These are phyloP conservation scores for Acorus calamus DNA, from an alignment of 106 monocot genomes.

Conservation along the genomic window DNA sequence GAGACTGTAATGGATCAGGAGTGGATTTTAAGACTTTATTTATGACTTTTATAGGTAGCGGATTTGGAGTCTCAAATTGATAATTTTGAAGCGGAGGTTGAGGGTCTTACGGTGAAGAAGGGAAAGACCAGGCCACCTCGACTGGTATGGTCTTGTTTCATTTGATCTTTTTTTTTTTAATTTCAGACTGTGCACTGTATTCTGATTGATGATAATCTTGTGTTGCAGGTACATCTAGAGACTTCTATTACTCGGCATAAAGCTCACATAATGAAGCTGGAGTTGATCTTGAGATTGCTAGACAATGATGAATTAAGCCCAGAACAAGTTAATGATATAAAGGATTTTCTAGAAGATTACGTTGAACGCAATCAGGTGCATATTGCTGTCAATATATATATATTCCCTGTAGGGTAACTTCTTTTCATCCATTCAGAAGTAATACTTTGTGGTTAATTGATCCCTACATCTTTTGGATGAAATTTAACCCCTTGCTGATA, in stretches of 20 bases:
- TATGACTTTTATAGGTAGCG: constrained; percentile 46
- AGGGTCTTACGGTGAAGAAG: constrained; percentile 90
- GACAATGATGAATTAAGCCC: constrained; percentile 98
- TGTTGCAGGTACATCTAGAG: constrained; percentile 70
- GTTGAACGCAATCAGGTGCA: constrained; percentile 93
- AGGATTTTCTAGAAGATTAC: constrained; percentile 95
- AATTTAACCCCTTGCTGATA: constrained; percentile 1
- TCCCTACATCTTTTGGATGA: too few species aligned
- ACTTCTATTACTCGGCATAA: constrained; percentile 83
- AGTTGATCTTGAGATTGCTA: constrained; percentile 83
- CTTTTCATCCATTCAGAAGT: too few species aligned
- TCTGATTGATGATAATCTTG: too few species aligned
- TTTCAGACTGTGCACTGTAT: background rate
- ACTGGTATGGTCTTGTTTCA: constrained; percentile 38
- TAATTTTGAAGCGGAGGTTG: constrained; percentile 88
- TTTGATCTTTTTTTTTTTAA: background rate
- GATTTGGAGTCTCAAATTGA: constrained; percentile 93
- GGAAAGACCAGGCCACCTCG: constrained; percentile 84
- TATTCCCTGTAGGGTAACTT: background rate
- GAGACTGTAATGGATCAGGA: too few species aligned
- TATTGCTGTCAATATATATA: background rate
- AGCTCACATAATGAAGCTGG: constrained; percentile 93
- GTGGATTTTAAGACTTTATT: constrained; percentile 1
- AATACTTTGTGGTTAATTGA: too few species aligned
- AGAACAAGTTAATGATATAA: constrained; percentile 95